Conservation (phyloP, 1,284 basidiomycete species). For the Apiotrichum laibachii region DNA sequence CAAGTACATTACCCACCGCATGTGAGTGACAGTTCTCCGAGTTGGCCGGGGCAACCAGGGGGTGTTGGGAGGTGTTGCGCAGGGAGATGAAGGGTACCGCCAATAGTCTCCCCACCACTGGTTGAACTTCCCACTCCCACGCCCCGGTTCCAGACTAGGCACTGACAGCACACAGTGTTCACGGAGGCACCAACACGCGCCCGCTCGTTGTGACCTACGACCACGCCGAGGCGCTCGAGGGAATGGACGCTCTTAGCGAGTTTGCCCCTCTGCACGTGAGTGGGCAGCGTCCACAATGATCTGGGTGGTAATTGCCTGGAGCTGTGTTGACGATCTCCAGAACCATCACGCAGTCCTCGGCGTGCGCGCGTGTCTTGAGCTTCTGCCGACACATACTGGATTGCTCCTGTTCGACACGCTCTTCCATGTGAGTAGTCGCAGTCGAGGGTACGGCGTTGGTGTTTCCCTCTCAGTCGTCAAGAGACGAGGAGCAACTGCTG, state of each 20-base stretch:
- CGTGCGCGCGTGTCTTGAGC: conserved; percentile 58
- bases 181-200: conserved; percentile 70
- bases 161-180: conserved; percentile 59
- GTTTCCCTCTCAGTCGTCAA: too few relatives aligned
- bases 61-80: too few relatives aligned
- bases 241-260: conserved; percentile 71
- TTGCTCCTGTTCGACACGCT: conserved; percentile 70
- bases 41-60: too few relatives aligned
- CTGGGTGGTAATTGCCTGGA: too few relatives aligned
- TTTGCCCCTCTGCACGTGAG: conserved; percentile 71
- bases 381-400: conserved; percentile 58
- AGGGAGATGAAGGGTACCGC: too few relatives aligned
- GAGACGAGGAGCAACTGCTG: too few relatives aligned
- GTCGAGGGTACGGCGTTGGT: neutral
- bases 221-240: conserved; percentile 58
- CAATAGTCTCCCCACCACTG: too few relatives aligned
- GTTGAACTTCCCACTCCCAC: too few relatives aligned
- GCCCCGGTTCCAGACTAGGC: too few relatives aligned
- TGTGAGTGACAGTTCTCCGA: conserved; percentile 34
- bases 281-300: conserved; percentile 2
- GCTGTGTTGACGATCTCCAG: conserved; percentile 26
- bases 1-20: conserved; percentile 49
- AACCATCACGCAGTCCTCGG: conserved; percentile 56
- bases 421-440: conserved; percentile 59
- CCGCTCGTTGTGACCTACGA: conserved; percentile 63